These are phyloP conservation scores for Candida railenensis DNA, from an alignment of 805 yeast genomes.

Conservation along the genomic window DNA sequence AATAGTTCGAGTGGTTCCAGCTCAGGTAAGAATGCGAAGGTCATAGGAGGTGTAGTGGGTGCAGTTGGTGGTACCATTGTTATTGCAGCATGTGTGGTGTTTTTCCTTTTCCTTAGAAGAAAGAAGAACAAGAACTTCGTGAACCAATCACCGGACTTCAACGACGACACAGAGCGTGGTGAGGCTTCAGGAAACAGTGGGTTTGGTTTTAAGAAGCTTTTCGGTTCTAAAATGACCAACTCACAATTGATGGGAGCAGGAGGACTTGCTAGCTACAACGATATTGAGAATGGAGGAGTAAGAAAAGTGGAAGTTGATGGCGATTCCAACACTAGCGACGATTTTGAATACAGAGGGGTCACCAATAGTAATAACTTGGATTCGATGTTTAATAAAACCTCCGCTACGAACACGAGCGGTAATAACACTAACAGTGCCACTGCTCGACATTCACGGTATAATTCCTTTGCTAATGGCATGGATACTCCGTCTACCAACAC, in stretches of 20 bases:
- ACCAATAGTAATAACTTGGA: slow-evolving; percentile 42
- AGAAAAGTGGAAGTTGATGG: slow-evolving; percentile 11
- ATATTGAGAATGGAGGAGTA: slow-evolving; percentile 27
- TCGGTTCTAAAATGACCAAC: slow-evolving; percentile 22
- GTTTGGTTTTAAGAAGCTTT: slow-evolving; percentile 28
- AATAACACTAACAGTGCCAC: slow-evolving; percentile 8
- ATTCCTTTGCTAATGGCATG: slow-evolving; percentile 13
- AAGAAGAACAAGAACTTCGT: slow-evolving; percentile 27
- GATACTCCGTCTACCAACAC: not conserved
- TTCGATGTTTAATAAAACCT: slow-evolving; percentile 29
- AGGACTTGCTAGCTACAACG: slow-evolving; percentile 17
- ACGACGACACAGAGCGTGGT: slow-evolving; percentile 25
- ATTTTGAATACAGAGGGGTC: slow-evolving; percentile 43
- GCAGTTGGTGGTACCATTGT: slow-evolving; percentile 45
- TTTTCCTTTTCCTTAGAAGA: slow-evolving; percentile 34
- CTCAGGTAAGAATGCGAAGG: slow-evolving; percentile 19
- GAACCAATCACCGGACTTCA: slow-evolving; percentile 45
- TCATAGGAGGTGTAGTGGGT: slow-evolving; percentile 47
- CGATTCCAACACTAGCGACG: slow-evolving; percentile 17
- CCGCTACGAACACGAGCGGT: slow-evolving; percentile 15
- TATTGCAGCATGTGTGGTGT: slow-evolving; percentile 35
- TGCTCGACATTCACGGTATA: slow-evolving; percentile 24
- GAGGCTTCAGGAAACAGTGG: slow-evolving; percentile 13
- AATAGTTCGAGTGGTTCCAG: slow-evolving; percentile 18
- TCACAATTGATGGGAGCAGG: slow-evolving; percentile 11